Percentiles rank a stretch among this genome's conserved stretches.
These are phyloP conservation scores for Haplosporangium gracile DNA, from an alignment of 192 early-diverging fungal genomes.

Conservation along the genomic window DNA sequence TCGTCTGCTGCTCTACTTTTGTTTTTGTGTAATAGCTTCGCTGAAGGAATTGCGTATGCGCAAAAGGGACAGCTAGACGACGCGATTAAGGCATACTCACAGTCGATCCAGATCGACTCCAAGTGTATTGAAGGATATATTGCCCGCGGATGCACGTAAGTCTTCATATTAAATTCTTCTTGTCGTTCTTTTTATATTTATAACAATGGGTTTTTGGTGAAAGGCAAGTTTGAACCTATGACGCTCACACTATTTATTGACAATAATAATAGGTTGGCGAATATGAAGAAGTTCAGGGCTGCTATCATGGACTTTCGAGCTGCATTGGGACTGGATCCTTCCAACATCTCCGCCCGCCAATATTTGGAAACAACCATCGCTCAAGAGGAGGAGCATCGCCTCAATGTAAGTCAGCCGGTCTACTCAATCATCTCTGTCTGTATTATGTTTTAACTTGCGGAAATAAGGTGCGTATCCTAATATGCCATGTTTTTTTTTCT, in stretches of 20 bases:
- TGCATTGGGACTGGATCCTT: conserved; percentile 34
- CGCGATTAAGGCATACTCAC: conserved; percentile 47
- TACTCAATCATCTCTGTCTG: not conserved
- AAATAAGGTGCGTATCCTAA: not conserved
- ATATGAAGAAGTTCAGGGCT: conserved; percentile 33
- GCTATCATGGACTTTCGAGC: conserved; percentile 52
- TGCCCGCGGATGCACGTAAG: conserved; percentile 57
- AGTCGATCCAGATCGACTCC: conserved; percentile 44
- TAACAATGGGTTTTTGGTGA: not conserved
- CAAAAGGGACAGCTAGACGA: conserved; percentile 41
- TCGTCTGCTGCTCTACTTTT: not conserved
- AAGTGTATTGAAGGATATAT: conserved; percentile 43
- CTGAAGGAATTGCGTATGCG: conserved; percentile 31
- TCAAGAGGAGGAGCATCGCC: conserved; percentile 38
- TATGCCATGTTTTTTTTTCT: not conserved
- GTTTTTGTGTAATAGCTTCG: conserved; percentile 11
- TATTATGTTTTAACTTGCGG: not conserved
- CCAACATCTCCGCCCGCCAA: conserved; percentile 27
- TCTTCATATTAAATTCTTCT: not conserved
- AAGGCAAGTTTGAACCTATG: not conserved
- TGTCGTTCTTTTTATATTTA: not conserved
- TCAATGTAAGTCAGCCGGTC: conserved; percentile 24
- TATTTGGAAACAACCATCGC: conserved; percentile 49
- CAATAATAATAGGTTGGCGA: conserved; percentile 22
- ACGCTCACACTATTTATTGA: not conserved